Base-by-base conservation (phyloP, 2,329 filamentous ascomycete genomes). In the Fusarium citri region DNA sequence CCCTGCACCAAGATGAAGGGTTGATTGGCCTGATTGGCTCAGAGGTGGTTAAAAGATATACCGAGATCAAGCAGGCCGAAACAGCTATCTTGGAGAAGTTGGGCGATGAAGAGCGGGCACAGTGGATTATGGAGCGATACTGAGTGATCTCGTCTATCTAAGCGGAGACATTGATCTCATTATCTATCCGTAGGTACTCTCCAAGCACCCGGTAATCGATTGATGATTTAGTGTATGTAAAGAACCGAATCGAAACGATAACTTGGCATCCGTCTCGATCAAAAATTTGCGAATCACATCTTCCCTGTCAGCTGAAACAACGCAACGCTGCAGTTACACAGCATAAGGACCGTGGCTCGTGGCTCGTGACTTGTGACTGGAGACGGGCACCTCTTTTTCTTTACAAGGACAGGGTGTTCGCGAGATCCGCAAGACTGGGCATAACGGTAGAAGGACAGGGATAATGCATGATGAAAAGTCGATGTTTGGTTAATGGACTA, bases 71-170 rank as follows among this genome's bases (percentile, higher is more conserved):
- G 81, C 81, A 81, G 64, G 84, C 80, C 3, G 91, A 93, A 80
- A 76, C 84, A 67, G 79, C 79, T 22, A 51, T 77, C 53, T 41
- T 80, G 41, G 64, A 74, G 12, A 74, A 75, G 3, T 87, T 92
- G 85, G 72, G 70, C 0, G 79, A 81, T 7, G 77, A 80, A 5
- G 79, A 85, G 63, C 83, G 84, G 53, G 83, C 83, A 68, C 77
- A 81, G 16, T 93, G 90, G 87, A 78, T 92, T 58, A 84, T 92
- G 66, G 89, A 91, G 74, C 81, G 90, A 68, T 93, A 93, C 42
- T 80, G 57, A 76, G 25, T 57, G 22, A 28, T 53, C 58, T 49
- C 34, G 49, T 30, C 31, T 30, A 46, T 22, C 30, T 54, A 53
- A 22, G 47, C 31, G 50, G 45, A 45, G 42, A 50, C 41, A 37